These are phyloP conservation scores for Argentina anserina DNA, from an alignment of 306 rosid genomes.

Conservation along the genomic window DNA sequence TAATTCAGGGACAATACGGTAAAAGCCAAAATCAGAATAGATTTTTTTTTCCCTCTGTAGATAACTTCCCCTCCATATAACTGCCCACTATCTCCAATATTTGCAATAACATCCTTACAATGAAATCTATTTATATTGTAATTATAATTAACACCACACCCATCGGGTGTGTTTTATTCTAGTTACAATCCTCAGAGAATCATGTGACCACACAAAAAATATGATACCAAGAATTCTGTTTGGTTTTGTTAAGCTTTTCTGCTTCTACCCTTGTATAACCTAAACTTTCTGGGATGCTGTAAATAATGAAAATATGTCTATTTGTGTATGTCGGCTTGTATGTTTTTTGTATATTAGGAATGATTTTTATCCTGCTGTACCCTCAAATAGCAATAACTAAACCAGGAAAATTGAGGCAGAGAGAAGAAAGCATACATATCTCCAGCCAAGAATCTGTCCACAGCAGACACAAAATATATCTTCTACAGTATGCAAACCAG, in stretches of 20 bases:
- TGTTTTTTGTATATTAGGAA: neutral
- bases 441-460: slow-evolving; percentile 90
- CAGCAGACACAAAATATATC: slow-evolving; percentile 84
- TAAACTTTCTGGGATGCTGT: neutral
- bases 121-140: no score
- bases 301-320: neutral
- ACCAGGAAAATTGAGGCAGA: neutral
- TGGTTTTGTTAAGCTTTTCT: neutral
- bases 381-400: neutral
- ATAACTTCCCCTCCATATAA: no score
- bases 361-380: neutral
- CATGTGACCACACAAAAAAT: neutral
- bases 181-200: neutral
- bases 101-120: no score
- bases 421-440: slow-evolving; percentile 63
- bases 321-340: neutral
- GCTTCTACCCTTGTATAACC: neutral
- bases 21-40: no score
- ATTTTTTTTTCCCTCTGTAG: no score
- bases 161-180: no score
- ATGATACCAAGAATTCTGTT: neutral
- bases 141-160: no score
- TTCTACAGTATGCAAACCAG: slow-evolving; percentile 84
- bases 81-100: no score
- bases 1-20: no score